A percentile compares a stretch with the other conserved stretches of the same genome.
phyloP scores from a whole-genome alignment of 192 early-diverging fungal species.

The Phlyctochytrium arcticum region DNA sequence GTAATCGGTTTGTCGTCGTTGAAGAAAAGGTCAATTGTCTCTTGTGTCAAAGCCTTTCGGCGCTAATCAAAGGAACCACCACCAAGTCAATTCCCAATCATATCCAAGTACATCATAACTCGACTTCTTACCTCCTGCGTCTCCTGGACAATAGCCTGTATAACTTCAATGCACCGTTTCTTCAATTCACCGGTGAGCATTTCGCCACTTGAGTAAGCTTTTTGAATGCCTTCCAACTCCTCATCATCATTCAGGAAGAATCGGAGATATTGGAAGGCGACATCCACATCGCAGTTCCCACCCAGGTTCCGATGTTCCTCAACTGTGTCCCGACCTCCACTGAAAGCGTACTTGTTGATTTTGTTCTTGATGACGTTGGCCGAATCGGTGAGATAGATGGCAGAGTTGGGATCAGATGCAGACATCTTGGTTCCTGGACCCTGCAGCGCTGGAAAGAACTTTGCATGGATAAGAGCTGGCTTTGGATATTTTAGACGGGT shows the following conservation, averaged over 20 bases:
- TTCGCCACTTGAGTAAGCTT: constrained; percentile 75
- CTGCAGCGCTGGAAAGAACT: constrained; percentile 93
- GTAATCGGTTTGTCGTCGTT: background rate
- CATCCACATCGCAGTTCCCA: constrained; percentile 93
- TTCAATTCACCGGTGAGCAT: constrained; percentile 89
- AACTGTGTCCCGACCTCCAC: constrained; percentile 81
- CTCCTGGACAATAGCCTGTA: constrained; percentile 70
- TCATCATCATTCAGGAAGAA: constrained; percentile 96
- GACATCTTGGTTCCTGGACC: constrained; percentile 93
- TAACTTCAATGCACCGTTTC: constrained; percentile 76
- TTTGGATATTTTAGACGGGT: constrained; percentile 92
- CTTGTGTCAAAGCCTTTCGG: constrained; percentile 18
- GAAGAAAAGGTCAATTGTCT: constrained; percentile 17
- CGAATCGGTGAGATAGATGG: constrained; percentile 91
- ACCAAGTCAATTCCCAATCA: background rate
- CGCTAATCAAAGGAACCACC: background rate
- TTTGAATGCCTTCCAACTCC: constrained; percentile 67
- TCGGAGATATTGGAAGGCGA: constrained; percentile 87
- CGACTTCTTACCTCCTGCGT: constrained; percentile 71
- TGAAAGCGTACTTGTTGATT: constrained; percentile 94
- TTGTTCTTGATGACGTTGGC: constrained; percentile 94
- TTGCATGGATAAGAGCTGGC: constrained; percentile 86
- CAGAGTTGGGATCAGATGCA: constrained; percentile 80
- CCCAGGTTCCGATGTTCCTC: constrained; percentile 80
- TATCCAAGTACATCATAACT: background rate